Conservation (phyloP, 768 basidiomycete species). For the Amanita rubescens region DNA sequence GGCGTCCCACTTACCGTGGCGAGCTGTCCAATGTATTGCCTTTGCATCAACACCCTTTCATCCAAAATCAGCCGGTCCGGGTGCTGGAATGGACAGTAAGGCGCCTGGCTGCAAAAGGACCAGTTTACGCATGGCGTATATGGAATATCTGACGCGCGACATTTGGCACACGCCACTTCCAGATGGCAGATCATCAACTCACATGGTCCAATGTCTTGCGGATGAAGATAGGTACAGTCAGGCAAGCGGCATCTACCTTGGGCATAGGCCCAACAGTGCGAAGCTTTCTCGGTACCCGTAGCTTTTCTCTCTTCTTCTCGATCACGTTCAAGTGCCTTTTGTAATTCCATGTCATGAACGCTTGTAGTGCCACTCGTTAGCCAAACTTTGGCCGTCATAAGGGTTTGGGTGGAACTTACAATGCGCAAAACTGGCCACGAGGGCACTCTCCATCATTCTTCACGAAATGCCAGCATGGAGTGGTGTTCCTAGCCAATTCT, state of each 20-base stretch:
- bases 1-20: background rate
- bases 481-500: conserved; percentile 23
- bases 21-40: background rate
- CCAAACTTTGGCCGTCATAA: conserved; percentile 14
- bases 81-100: conserved; percentile 1
- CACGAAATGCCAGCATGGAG: conserved; percentile 33
- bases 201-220: background rate
- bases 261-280: conserved; percentile 8
- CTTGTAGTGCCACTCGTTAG: conserved; percentile 12
- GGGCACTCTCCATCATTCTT: conserved; percentile 37
- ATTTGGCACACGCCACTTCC: background rate
- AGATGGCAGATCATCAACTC: background rate
- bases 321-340: conserved; percentile 13
- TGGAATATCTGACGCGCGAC: background rate
- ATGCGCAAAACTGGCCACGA: conserved; percentile 31
- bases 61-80: background rate
- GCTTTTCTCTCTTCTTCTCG: conserved; percentile 7
- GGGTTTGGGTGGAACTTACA: conserved; percentile 24
- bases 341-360: conserved; percentile 24
- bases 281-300: background rate
- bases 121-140: conserved; percentile 5
- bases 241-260: conserved; percentile 1
- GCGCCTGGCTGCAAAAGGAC: background rate
- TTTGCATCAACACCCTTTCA: background rate
- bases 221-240: conserved; percentile 2